Conservation (phyloP, 768 basidiomycete genomes). For the Boletus sp. region DNA sequence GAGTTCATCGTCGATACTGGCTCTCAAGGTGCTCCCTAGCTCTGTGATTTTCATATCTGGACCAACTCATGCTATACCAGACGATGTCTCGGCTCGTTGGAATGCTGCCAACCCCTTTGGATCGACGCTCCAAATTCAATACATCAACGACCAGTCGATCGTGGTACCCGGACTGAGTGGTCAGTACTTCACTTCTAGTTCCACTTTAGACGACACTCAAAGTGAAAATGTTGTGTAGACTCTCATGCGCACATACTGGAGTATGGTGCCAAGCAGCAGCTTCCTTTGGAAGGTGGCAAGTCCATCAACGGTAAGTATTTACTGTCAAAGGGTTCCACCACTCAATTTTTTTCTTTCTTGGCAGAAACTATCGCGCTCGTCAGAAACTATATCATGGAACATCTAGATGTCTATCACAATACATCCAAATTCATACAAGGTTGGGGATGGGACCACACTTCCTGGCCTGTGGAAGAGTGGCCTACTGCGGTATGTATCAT, state of each 20-base stretch:
- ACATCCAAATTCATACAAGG: constrained; percentile 67
- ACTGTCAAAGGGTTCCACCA: not conserved
- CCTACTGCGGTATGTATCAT: constrained; percentile 61
- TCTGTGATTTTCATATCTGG: not conserved
- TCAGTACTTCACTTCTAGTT: constrained; percentile 31
- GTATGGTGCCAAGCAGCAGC: constrained; percentile 65
- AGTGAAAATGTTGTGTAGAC: constrained; percentile 41
- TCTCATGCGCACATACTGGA: constrained; percentile 79
- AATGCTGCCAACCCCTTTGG: constrained; percentile 18
- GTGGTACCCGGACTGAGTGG: constrained; percentile 74
- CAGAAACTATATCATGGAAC: constrained; percentile 55
- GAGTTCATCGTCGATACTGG: constrained; percentile 53
- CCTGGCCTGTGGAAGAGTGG: constrained; percentile 59
- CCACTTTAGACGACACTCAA: not conserved
- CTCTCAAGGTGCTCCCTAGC: constrained; percentile 45
- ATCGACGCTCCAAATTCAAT: constrained; percentile 41
- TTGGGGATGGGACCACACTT: constrained; percentile 91
- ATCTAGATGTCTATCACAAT: constrained; percentile 57
- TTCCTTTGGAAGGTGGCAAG: constrained; percentile 62
- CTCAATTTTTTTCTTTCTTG: not conserved
- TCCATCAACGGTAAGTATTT: constrained; percentile 50
- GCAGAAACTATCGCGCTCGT: constrained; percentile 65
- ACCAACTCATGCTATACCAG: constrained; percentile 28
- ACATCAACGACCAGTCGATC: constrained; percentile 54
- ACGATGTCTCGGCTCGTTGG: constrained; percentile 44